phyloP scores from a whole-genome alignment of 1,139 yeast species.

The Yamadazyma sp. region DNA sequence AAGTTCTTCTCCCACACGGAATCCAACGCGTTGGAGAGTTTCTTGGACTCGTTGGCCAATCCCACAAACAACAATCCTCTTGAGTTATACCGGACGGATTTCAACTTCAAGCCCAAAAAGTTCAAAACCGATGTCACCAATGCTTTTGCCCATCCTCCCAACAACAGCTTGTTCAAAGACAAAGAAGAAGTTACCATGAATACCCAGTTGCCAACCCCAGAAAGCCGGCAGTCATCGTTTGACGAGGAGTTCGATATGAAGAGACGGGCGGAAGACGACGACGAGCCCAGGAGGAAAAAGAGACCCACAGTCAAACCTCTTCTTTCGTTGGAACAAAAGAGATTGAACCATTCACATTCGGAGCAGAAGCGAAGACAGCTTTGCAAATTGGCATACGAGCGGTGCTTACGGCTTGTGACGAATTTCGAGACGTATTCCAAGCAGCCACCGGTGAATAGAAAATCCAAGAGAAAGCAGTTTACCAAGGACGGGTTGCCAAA shows the following conservation, averaged over 20 bases:
- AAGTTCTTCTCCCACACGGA: conserved; percentile 47
- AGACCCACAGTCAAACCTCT: conserved; percentile 44
- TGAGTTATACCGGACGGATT: conserved; percentile 28
- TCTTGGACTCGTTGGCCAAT: conserved; percentile 45
- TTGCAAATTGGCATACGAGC: conserved; percentile 65
- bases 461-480: conserved; percentile 42
- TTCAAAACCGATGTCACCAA: conserved; percentile 34
- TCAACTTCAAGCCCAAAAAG: conserved; percentile 20
- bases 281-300: conserved; percentile 25
- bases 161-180: conserved; percentile 7
- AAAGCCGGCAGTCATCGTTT: conserved; percentile 27
- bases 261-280: conserved; percentile 9
- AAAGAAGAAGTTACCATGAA: conserved; percentile 3
- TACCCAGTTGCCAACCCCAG: conserved; percentile 41
- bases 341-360: conserved; percentile 68
- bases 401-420: conserved; percentile 43
- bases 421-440: conserved; percentile 42
- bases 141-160: conserved; percentile 37
- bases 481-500: conserved; percentile 51
- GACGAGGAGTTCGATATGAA: conserved; percentile 12
- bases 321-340: conserved; percentile 64
- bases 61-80: conserved; percentile 29
- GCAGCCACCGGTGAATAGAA: conserved; percentile 29
- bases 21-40: conserved; percentile 44
- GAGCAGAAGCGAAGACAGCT: conserved; percentile 75